Evolutionary conservation across 2,329 filamentous ascomycete genomes (phyloP).

Genomic region (Phialophora macrospora): DNA sequence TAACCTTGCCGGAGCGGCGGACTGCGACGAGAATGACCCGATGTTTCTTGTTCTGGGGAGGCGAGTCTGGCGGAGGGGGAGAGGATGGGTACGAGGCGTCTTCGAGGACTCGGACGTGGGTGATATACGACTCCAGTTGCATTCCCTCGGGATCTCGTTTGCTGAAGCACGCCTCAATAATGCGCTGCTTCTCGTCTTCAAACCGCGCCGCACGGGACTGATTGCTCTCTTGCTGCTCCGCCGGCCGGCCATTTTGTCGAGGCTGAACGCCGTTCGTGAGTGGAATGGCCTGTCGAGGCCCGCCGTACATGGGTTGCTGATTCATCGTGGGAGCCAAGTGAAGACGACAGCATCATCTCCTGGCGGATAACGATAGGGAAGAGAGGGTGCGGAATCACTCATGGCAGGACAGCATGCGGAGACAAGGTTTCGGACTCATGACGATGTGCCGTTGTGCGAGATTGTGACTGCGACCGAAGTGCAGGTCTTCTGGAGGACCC

Average conservation of each 20-base stretch:
- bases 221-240: constrained; percentile 26
- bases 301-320: constrained; percentile 28
- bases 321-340: constrained; percentile 26
- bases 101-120: constrained; percentile 89
- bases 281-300: constrained; percentile 28
- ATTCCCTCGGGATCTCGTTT: constrained; percentile 88
- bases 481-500: background rate
- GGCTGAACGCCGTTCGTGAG: constrained; percentile 24
- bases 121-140: constrained; percentile 92
- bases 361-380: constrained; percentile 10
- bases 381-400: constrained; percentile 5
- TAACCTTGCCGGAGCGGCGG: constrained; percentile 86
- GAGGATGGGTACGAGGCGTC: constrained; percentile 80
- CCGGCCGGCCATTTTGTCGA: constrained; percentile 17
- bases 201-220: constrained; percentile 75
- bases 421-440: background rate
- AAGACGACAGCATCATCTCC: constrained; percentile 30
- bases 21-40: constrained; percentile 93
- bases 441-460: constrained; percentile 3
- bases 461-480: constrained; percentile 2
- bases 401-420: constrained; percentile 7
- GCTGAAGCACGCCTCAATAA: constrained; percentile 91
- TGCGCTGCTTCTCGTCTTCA: constrained; percentile 94
- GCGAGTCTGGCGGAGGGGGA: constrained; percentile 80
- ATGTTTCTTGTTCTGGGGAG: constrained; percentile 77